These are phyloP conservation scores for Acmispon strigosus DNA, from an alignment of 306 rosid genomes.

Conservation along the genomic window DNA sequence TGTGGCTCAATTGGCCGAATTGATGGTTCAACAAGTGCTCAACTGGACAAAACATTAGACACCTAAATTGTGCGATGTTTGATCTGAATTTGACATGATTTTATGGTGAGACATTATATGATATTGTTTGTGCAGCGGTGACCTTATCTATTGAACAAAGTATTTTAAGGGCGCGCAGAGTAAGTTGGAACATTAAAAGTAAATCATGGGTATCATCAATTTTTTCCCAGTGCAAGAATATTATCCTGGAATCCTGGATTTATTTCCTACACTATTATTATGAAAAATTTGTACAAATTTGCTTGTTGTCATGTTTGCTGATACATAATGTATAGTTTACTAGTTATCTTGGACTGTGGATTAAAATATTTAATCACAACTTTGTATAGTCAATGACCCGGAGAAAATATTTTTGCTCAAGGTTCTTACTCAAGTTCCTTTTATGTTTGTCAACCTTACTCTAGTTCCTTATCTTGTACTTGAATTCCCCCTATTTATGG, in stretches of 20 bases:
- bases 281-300: constrained; percentile 13
- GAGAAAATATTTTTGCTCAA: too few species aligned
- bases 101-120: too few species aligned
- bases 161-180: neutral
- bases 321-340: constrained; percentile 16
- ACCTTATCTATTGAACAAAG: neutral
- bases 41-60: neutral
- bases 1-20: neutral
- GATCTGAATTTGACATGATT: neutral
- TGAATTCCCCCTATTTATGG: neutral
- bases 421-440: neutral
- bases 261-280: constrained; percentile 10
- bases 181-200: constrained; percentile 9
- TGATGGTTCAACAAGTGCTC: neutral
- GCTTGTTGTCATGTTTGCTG: neutral
- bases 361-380: neutral
- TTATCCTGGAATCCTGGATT: constrained; percentile 12
- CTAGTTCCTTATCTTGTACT: too few species aligned
- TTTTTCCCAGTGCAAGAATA: neutral
- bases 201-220: constrained; percentile 7
- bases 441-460: neutral
- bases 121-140: too few species aligned
- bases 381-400: constrained; percentile 5
- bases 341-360: neutral
- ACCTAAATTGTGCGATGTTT: neutral